A percentile compares a stretch with the other conserved stretches of the same genome.
Evolutionary conservation across 805 yeast species (phyloP).

Genomic region (Barnettozyma vustinii): DNA sequence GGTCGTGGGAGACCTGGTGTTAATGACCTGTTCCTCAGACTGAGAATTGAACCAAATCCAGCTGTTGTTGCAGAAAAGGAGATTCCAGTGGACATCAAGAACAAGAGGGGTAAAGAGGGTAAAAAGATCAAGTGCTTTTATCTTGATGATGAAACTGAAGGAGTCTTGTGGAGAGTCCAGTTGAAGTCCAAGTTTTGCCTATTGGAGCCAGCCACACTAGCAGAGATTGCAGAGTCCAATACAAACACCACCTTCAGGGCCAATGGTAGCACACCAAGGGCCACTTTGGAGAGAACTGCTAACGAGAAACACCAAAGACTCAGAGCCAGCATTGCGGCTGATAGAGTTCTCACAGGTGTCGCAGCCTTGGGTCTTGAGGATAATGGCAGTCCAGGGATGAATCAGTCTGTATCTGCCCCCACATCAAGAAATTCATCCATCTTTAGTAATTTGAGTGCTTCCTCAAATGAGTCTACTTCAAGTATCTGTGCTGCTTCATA

Average conservation of each 20-base stretch:
- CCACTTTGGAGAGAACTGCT: background rate
- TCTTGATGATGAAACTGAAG: slow-evolving; percentile 10
- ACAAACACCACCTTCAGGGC: background rate
- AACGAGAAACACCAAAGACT: background rate
- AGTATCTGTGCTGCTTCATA: background rate
- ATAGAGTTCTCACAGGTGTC: background rate
- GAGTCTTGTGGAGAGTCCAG: slow-evolving; percentile 8
- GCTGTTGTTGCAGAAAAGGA: background rate
- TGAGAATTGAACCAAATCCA: slow-evolving; percentile 7
- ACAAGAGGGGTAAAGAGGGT: slow-evolving; percentile 7
- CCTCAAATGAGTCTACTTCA: background rate
- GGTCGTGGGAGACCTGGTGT: slow-evolving; percentile 79
- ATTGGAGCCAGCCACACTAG: background rate
- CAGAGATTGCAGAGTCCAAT: background rate
- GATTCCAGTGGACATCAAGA: slow-evolving; percentile 14
- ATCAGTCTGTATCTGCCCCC: background rate
- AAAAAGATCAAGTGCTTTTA: slow-evolving; percentile 11
- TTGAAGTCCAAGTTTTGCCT: background rate
- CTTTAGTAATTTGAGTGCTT: background rate
- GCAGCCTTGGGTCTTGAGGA: background rate
- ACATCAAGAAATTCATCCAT: background rate
- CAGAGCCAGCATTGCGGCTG: background rate
- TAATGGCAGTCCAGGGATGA: background rate
- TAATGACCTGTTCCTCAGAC: slow-evolving; percentile 11
- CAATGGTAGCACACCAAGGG: background rate